Evolutionary conservation across 1,139 yeast species (phyloP), one percentile per base, ranked within the genome.

Genomic region (Geotrichum cucujoidarum): DNA sequence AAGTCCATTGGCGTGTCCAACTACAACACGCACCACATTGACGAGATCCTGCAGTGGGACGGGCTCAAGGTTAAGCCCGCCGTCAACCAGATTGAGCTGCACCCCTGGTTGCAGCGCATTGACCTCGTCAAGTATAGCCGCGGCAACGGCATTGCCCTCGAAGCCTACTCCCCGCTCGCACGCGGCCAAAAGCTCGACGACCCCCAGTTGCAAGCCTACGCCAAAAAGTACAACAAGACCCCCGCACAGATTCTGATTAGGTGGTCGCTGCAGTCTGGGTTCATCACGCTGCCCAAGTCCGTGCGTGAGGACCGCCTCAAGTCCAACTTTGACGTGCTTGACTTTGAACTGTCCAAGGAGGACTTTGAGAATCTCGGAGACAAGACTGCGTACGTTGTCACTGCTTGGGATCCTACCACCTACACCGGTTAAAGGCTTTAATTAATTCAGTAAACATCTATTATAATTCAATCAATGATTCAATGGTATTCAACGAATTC

Each of bases 151-250:
- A 72, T 83, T 31, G 64, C 72, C 4, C 74, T 79, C 7, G 84
- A 83, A 61, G 89, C 92, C 0, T 85, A 76, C 64, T 77, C 86
- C 3, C 92, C 95, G n/a, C 70, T 83, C 59, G 80, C 86, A 1
- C 81, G 78, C 51, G 84, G 88, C 4, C 61, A 65, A 46, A 75
- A 77, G 57, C 61, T 80, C 20, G 64, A 72, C 47, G 83, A 80
- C 56, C 77, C 81, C 4, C 73, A 69, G 40, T 58, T 81, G 49
- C 57, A 64, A 37, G 63, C 50, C 16, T 52, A 75, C 36, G 74
- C 74, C 30, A 53, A 66, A 40, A 69, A 69, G 55, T 69, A 72
- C 49, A 56, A 59, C 11, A 67, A 66, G 42, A 55, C 71, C 2
- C 65, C 73, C 2, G 77, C 74, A 29, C 76, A 75, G 54, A 65